Conservation (phyloP, 129 eudicot genomes). For the Mikania micrantha region DNA sequence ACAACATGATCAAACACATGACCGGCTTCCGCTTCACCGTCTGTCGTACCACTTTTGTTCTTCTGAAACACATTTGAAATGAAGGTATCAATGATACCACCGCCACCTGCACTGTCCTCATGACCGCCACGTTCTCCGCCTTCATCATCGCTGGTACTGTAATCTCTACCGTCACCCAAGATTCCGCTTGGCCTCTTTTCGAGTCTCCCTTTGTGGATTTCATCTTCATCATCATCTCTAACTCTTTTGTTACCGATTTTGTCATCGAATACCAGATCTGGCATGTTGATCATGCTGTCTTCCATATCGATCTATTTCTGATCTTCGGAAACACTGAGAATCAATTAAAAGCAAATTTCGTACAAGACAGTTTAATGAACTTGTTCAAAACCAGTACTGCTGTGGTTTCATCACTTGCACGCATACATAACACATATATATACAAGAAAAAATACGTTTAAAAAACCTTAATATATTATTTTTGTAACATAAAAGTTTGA, state of each 20-base stretch:
- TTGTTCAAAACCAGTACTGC: slow-evolving; percentile 1
- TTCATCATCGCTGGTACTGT: background rate
- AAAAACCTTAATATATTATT: background rate
- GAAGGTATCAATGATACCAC: slow-evolving; percentile 37
- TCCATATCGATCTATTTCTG: slow-evolving; percentile 16
- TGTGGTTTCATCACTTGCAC: background rate
- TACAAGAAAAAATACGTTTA: background rate
- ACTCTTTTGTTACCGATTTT: slow-evolving; percentile 25
- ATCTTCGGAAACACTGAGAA: background rate
- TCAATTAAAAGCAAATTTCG: background rate
- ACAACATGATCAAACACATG: background rate
- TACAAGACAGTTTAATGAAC: slow-evolving; percentile 4
- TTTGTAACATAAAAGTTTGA: background rate
- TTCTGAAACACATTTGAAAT: slow-evolving; percentile 43
- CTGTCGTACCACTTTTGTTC: slow-evolving; percentile 6
- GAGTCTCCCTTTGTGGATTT: slow-evolving; percentile 15
- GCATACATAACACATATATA: background rate
- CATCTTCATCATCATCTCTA: slow-evolving; percentile 28
- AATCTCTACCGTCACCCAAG: background rate
- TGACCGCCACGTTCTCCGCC: background rate
- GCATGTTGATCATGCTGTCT: slow-evolving; percentile 31
- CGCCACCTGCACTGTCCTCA: slow-evolving; percentile 3
- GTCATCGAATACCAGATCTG: slow-evolving; percentile 21
- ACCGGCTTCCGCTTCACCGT: slow-evolving; percentile 8
- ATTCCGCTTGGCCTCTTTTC: slow-evolving; percentile 35